A percentile compares a stretch with the other conserved stretches of the same genome.
These are phyloP conservation scores for Cyclostephanos tholiformis DNA, from an alignment of 108 stramenopile genomes.

Conservation along the genomic window DNA sequence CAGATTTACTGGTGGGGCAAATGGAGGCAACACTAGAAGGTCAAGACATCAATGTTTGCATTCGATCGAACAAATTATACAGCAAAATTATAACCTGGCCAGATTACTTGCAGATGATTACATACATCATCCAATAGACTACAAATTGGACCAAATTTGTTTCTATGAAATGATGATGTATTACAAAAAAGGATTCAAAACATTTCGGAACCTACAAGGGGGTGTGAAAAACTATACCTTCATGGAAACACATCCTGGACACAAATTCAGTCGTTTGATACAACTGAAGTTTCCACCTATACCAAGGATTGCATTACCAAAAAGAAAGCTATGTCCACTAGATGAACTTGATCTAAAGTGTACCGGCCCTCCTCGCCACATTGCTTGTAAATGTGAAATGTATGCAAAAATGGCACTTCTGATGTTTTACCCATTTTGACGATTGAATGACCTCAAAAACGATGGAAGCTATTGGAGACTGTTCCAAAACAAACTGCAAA, in stretches of 20 bases:
- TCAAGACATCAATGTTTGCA: constrained; percentile 9
- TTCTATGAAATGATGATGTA: constrained; percentile 20
- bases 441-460: not conserved
- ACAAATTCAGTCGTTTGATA: constrained; percentile 7
- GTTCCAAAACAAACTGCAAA: constrained; percentile 2
- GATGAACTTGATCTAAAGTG: constrained; percentile 11
- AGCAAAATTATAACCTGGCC: constrained; percentile 4
- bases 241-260: constrained; percentile 18
- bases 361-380: not conserved
- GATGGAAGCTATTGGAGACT: too few relatives aligned
- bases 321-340: constrained; percentile 16
- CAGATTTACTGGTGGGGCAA: constrained; percentile 31
- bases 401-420: constrained; percentile 34
- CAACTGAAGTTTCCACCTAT: not conserved
- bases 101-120: constrained; percentile 30
- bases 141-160: too few relatives aligned
- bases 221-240: constrained; percentile 15
- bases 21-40: constrained; percentile 27
- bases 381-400: constrained; percentile 18
- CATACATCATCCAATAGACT: constrained; percentile 11
- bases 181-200: constrained; percentile 13
- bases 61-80: not conserved
- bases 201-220: too few relatives aligned
- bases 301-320: constrained; percentile 21
- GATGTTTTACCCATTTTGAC: constrained; percentile 32